Evolutionary conservation across 148 eudicot species (phyloP), one percentile per base, ranked within the genome.

Genomic region (Simmondsia chinensis): DNA sequence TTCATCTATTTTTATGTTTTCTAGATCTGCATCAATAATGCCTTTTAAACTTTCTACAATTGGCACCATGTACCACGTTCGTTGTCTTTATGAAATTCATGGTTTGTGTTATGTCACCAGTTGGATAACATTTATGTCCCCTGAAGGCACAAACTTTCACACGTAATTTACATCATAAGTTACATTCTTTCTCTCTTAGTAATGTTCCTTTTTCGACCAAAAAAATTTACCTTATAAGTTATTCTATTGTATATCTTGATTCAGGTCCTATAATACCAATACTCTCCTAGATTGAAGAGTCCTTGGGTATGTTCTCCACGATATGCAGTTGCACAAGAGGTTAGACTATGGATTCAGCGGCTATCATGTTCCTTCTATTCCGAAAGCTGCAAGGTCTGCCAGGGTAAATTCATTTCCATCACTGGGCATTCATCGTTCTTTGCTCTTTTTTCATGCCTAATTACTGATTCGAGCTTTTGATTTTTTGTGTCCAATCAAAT

Each of bases 311-410:
- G 87, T 67, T 73, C 72, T 54, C 76, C 63, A 37, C 65, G 75
- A 72, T 67, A 91, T 91, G 94, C n/a, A n/a, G n/a, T 69, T 82
- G 63, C 80, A 79, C 37, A 86, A 82, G 69, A 76, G 88, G 62
- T 56, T 79, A 64, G 76, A 79, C 59, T 76, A 74, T 52, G 95
- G 88, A 59, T 72, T 82, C 56, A 50, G 60, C 59, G 89, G 95
- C 52, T 76, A 72, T 63, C 86, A 74, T 71, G 79, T 75, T 42
- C 94, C 94, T 55, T 72, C 70, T 39, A 52, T 62, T 29, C 97
- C 97, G 36, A 77, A 73, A 59, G 94, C 83, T 31, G 56, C 79
- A 17, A 76, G 99, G 80, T 85, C 99, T 38, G 52, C 70, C 23
- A 79, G 94, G 94, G 99, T 91, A 86, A 70, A 9, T 45, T 37